Base-by-base conservation (phyloP, 2,329 filamentous ascomycete species). In the Aspergillus awamori region DNA sequence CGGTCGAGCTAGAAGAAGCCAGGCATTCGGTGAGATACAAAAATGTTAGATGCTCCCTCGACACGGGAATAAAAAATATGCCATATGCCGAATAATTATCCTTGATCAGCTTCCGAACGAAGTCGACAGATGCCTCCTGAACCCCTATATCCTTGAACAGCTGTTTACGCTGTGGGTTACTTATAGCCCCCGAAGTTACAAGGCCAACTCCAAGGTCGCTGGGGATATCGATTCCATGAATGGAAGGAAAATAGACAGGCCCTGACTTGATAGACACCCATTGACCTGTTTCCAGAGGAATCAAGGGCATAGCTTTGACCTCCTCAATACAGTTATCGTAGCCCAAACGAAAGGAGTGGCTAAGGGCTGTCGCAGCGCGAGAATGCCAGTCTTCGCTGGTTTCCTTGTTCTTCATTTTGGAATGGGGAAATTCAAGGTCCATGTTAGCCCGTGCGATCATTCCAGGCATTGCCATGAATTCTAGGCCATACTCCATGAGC, bases 381-480 rank as follows among this genome's bases (percentile, higher is more conserved):
- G 43, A 60, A 47, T 63, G 58, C 61, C 58, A 63, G 45, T 63
- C 51, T 11, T 49, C 22, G 36, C 30, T 15, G 15, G 58, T 58
- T 1, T 57, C 2, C 10, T 8, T 28, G 28, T 54, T n/a, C 10
- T 45, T 24, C 22, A 63, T 55, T 3, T 52, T 53, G 10, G 61
- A 63, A 36, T 26, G 5, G 6, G 54, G 11, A 0, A 28, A 49
- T 43, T 45, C 28, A 57, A 60, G 53, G 13, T 28, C 52, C 20
- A 5, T 13, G 7, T 28, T 6, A 1, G 28, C 43, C 43, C 38
- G 11, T n/a, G 26, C 26, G 8, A 28, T 28, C 26, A 28, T 28
- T 7, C 8, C 26, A 8, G 26, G 8, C 38, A 62, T 56, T 6
- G 17, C 6, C 13, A 4, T 5, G n/a, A n/a, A n/a, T n/a, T n/a